phyloP scores from a whole-genome alignment of 2,329 filamentous ascomycete species.

The Penicillium sp. region DNA sequence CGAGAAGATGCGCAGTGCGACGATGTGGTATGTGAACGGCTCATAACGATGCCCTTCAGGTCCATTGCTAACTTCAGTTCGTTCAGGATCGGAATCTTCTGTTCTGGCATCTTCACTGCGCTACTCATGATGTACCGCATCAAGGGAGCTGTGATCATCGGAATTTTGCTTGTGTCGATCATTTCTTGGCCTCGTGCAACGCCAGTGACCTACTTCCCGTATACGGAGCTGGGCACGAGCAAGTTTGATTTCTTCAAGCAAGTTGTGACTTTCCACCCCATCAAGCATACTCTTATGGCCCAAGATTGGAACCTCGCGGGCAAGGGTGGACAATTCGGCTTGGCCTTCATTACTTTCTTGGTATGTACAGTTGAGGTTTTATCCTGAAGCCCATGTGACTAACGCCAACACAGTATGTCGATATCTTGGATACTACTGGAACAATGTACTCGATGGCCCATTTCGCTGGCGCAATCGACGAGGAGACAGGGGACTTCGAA shows the following conservation, averaged over 20 bases:
- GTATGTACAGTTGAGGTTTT: slow-evolving; percentile 8
- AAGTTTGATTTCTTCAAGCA: slow-evolving; percentile 85
- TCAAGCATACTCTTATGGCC: slow-evolving; percentile 67
- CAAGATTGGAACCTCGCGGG: slow-evolving; percentile 72
- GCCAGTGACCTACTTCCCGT: slow-evolving; percentile 77
- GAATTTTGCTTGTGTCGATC: slow-evolving; percentile 80
- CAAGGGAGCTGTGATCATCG: slow-evolving; percentile 82
- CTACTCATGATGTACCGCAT: slow-evolving; percentile 82
- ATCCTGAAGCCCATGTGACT: neutral
- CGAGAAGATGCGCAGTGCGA: slow-evolving; percentile 78
- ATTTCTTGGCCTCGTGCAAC: slow-evolving; percentile 85
- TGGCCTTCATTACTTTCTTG: slow-evolving; percentile 84
- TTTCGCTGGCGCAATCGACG: slow-evolving; percentile 78
- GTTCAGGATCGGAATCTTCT: slow-evolving; percentile 74
- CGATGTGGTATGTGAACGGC: slow-evolving; percentile 59
- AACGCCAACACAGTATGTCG: slow-evolving; percentile 62
- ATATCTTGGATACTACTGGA: slow-evolving; percentile 84
- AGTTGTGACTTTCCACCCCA: slow-evolving; percentile 81
- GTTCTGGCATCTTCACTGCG: slow-evolving; percentile 76
- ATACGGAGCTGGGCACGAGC: slow-evolving; percentile 67
- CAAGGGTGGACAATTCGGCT: slow-evolving; percentile 74
- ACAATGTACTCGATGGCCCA: slow-evolving; percentile 89
- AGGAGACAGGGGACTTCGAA: slow-evolving; percentile 83
- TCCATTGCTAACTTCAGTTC: too few relatives aligned
- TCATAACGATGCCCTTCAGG: too few relatives aligned